Base-by-base conservation (phyloP, 495 filamentous ascomycete species). In the Penicillium lividum region DNA sequence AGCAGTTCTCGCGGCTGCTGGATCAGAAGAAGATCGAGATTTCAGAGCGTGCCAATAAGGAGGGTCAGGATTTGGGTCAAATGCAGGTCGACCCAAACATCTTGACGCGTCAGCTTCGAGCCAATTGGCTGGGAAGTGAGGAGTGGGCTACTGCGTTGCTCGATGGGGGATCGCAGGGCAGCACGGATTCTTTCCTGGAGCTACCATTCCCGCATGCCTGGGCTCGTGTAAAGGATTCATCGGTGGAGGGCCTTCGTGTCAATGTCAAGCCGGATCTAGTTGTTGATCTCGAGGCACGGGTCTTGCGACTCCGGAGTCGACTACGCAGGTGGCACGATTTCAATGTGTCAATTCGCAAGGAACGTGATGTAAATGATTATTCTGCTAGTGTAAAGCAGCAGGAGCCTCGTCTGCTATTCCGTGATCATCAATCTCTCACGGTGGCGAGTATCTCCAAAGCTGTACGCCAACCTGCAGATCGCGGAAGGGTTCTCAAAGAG, bases 241-340 rank as follows among this genome's bases (percentile, higher is more conserved):
- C 75, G 8, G 69, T 85, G 22, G 69, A 73, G 7, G 78, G 83
- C 58, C 72, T 85, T 30, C 73, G 80, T 53, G 72, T 73, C 25
- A 68, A 59, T 25, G 49, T 65, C 7, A 59, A 68, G 13, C 61
- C 66, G 11, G 74, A 77, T 45, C 62, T 78, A 5, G 61, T 91
- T 29, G 70, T 85, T 59, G 84, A 90, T 61, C 70, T 92, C 22
- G 85, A 90, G 42, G 68, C 68, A 33, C 77, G 87, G 30, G 79
- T 91, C 1, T 67, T 76, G 45, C 69, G 79, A 5, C 89, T 94
- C 63, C 81, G 80, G 36, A 75, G 74, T 49, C 82, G 91, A 30
- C 63, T 97, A 38, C 75, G 80, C 53, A 83, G 78, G 68, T 95
- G 91, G 92, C 80, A 87, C 62, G 78, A 79, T n/a, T 91, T 89